Evolutionary conservation across 2,329 filamentous ascomycete species (phyloP), one percentile per base, ranked within the genome.

Genomic region (Ceratocystiopsis sp.): DNA sequence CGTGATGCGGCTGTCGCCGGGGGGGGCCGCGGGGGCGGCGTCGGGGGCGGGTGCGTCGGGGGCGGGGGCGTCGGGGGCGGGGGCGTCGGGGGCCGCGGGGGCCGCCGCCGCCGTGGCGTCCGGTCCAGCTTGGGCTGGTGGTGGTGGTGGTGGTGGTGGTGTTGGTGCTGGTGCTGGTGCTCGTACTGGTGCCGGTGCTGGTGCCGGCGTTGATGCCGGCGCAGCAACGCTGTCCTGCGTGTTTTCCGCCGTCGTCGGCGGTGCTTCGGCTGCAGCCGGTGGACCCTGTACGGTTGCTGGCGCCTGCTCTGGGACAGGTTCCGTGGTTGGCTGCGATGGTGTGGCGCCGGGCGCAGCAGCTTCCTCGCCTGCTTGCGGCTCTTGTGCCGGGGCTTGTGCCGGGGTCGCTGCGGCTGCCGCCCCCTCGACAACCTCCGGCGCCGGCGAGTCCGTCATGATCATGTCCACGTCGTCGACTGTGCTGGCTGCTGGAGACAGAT

Each of bases 1-100:
- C 46, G 73, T 69, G 39, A 77, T 69, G 49, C 69, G 71, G 38
- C 64, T 63, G 48, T 67, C 63, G 16, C 59, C 16, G 53, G 55
- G n/a, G 55, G 59, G 38, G 51, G 51, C 4, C 45, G 57, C n/a
- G 55, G 54, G 12, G 58, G 58, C 39, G 52, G 51, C 5, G 47
- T 42, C 25, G 39, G 47, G 10, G 56, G 49, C 16, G 56, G 56
- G 11, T 53, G 57, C 0, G 55, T 54, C 7, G 56, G 36, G 21
- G 11, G 21, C 19, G 39, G 39, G 3, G 34, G n/a, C n/a, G n/a
- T n/a, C n/a, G n/a, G n/a, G n/a, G n/a, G n/a, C n/a, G n/a, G n/a
- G n/a, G n/a, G n/a, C n/a, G n/a, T n/a, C n/a, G n/a, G n/a, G n/a
- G n/a, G n/a, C n/a, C n/a, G n/a, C n/a, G n/a, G n/a, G n/a, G n/a